Evolutionary conservation across 352 stramenopile genomes (phyloP), one percentile per base, ranked within the genome.

Genomic region (Aphanomyces cochlioides): DNA sequence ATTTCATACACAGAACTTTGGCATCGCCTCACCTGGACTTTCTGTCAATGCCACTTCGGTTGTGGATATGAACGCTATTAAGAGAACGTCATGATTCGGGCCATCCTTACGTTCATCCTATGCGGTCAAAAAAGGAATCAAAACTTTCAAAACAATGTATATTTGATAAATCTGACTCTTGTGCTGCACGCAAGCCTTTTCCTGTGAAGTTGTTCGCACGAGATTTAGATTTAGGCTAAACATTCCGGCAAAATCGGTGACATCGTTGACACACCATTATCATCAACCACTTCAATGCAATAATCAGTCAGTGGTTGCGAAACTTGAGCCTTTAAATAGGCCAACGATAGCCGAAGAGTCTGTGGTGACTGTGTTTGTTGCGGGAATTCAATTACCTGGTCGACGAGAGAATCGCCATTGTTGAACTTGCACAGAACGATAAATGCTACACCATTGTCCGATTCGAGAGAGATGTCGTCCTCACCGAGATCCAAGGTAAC

Each of bases 251-350:
- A 37, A 28, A 61, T 37, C n/a, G 54, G 54, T 10, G 54, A 61
- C 34, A 61, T 28, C 1, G 54, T 61, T 12, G 54, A 39, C 5
- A 10, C 37, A 21, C 64, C 64, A 10, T 19, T 40, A 4, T 59
- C 50, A 43, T 70, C 64, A 7, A 70, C 64, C 5, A 64, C 64
- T 63, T 70, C 64, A 5, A 70, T 3, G 12, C 8, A 15, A 63
- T 70, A 70, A 8, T 70, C 54, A 17, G 19, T 37, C 36, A 70
- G 47, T 3, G 47, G 17, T 50, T 40, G 10, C 12, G 54, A 15
- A 34, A 53, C 21, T 47, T 28, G 36, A 8, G 36, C 6, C 6
- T 47, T 61, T 28, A 41, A 70, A 21, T 40, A 70, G 7, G 43
- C 43, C 7, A 10, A 36, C 13, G 17, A 56, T 13, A 53, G n/a